phyloP scores from a whole-genome alignment of 2,329 filamentous ascomycete genomes.

The Aspergillus japonicus region DNA sequence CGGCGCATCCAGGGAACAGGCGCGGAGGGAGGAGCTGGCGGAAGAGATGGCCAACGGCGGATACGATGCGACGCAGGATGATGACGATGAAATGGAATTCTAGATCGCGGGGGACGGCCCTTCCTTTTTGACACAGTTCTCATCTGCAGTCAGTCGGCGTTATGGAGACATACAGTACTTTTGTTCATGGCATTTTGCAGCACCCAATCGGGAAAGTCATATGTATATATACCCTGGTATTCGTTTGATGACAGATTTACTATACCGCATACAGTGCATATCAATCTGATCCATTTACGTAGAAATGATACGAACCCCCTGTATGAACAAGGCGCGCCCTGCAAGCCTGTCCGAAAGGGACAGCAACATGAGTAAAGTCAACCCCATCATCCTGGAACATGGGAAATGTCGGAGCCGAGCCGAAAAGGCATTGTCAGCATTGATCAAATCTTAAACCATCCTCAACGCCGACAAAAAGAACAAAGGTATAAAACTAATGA shows the following conservation, averaged over 20 bases:
- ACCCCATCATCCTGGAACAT: no score
- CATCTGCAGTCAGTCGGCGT: constrained; percentile 22
- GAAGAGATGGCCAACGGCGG: constrained; percentile 59
- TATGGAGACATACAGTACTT: constrained; percentile 22
- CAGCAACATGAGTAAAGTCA: not conserved
- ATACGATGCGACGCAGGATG: constrained; percentile 49
- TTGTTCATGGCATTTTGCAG: not conserved
- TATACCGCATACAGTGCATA: not conserved
- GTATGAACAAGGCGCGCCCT: not conserved
- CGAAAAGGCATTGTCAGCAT: not conserved
- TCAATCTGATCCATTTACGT: not conserved
- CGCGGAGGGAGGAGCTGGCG: constrained; percentile 71
- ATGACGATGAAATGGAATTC: constrained; percentile 58
- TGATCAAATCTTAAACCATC: not conserved
- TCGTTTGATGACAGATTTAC: constrained; percentile 2
- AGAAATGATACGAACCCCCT: not conserved
- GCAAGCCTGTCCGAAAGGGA: not conserved
- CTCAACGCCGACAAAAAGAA: not conserved
- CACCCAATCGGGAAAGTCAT: constrained; percentile 21
- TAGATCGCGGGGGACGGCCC: constrained; percentile 19
- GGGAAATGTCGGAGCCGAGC: not conserved
- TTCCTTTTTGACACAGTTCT: constrained; percentile 10
- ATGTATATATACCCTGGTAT: constrained; percentile 40
- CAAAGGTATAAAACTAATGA: not conserved
- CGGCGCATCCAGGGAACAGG: constrained; percentile 75